Percentiles rank a stretch among this genome's conserved stretches.
These are phyloP conservation scores for Paramecium sonneborni DNA, from an alignment of 73 alveolate genomes.

Conservation along the genomic window DNA sequence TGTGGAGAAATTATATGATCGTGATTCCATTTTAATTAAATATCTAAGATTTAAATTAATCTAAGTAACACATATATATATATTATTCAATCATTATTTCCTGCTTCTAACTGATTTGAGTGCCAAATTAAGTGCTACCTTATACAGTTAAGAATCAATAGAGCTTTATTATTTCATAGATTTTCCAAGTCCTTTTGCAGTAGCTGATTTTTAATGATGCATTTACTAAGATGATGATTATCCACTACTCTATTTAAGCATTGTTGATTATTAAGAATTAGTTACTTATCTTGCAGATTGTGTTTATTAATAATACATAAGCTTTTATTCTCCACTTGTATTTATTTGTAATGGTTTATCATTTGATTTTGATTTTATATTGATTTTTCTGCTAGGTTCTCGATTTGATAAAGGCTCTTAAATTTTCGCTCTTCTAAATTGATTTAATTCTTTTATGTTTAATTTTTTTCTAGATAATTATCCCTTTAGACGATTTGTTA, in stretches of 20 bases:
- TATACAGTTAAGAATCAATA: conserved; percentile 6
- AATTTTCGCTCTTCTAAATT: conserved; percentile 11
- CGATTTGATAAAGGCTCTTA: conserved; percentile 18
- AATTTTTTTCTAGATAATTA: neutral
- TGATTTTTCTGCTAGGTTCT: neutral
- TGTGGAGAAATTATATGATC: conserved; percentile 67
- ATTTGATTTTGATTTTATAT: neutral
- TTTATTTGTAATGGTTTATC: conserved; percentile 36
- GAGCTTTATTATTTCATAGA: neutral
- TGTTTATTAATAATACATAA: conserved; percentile 25
- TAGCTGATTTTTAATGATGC: conserved; percentile 14
- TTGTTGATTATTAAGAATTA: neutral
- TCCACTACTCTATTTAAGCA: neutral
- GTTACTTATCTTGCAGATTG: conserved; percentile 40
- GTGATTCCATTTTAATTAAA: conserved; percentile 64
- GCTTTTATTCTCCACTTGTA: conserved; percentile 32
- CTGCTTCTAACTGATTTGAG: conserved; percentile 9
- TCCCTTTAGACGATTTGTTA: neutral
- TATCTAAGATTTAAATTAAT: conserved; percentile 29
- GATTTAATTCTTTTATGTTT: neutral
- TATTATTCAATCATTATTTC: neutral
- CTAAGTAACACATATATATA: conserved; percentile 7
- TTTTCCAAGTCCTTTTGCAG: neutral
- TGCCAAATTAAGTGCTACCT: conserved; percentile 47
- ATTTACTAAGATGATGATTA: neutral